Evolutionary conservation across 768 basidiomycete genomes (phyloP).

Genomic region (Cubamyces sp.): DNA sequence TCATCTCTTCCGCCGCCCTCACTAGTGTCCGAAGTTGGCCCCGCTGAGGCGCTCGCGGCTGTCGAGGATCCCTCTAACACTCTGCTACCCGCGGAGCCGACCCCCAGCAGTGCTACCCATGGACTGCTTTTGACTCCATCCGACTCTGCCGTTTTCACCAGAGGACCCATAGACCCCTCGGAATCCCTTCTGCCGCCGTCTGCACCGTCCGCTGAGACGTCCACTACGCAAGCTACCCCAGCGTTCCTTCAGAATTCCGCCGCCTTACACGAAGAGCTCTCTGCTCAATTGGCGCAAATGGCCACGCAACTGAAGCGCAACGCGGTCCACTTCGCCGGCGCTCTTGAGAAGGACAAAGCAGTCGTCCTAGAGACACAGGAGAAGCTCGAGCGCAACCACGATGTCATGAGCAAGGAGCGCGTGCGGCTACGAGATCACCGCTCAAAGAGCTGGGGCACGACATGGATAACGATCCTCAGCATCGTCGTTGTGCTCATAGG

Average conservation of each 20-base stretch:
- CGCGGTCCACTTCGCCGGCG: conserved; percentile 73
- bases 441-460: conserved; percentile 54
- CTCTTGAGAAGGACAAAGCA: conserved; percentile 74
- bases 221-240: conserved; percentile 27
- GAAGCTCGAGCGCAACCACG: conserved; percentile 76
- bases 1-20: conserved; percentile 54
- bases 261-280: conserved; percentile 72
- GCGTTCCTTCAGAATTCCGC: conserved; percentile 58
- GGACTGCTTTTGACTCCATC: conserved; percentile 47
- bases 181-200: conserved; percentile 36
- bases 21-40: conserved; percentile 14
- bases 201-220: conserved; percentile 28
- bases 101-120: conserved; percentile 34
- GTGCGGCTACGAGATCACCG: conserved; percentile 49
- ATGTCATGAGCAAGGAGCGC: conserved; percentile 68
- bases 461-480: conserved; percentile 53
- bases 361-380: conserved; percentile 68
- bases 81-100: conserved; percentile 32
- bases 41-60: conserved; percentile 27
- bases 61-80: conserved; percentile 23
- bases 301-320: conserved; percentile 86
- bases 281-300: conserved; percentile 80
- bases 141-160: conserved; percentile 30
- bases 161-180: conserved; percentile 31
- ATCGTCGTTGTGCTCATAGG: conserved; percentile 68